Percentiles rank a stretch among this genome's conserved stretches.
Evolutionary conservation across 495 filamentous ascomycete genomes (phyloP).

Genomic region (Schizothecium vesticola): DNA sequence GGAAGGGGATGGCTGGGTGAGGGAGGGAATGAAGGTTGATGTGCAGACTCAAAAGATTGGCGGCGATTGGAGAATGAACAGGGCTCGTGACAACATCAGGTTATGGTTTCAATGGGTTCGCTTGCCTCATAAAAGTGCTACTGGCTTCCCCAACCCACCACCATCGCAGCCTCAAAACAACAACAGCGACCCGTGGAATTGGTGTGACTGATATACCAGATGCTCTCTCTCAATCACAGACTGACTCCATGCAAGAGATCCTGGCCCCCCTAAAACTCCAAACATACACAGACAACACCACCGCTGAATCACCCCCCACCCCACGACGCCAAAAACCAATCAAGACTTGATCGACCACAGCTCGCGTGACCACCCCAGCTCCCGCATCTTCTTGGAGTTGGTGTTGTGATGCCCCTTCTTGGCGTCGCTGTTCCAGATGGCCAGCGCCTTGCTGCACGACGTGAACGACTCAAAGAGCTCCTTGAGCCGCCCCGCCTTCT

Average conservation of each 20-base stretch:
- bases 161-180: neutral
- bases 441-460: constrained; percentile 64
- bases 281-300: neutral
- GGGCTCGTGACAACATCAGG: neutral
- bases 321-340: neutral
- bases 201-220: neutral
- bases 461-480: constrained; percentile 75
- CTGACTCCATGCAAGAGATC: neutral
- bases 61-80: neutral
- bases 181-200: neutral
- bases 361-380: constrained; percentile 48
- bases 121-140: neutral
- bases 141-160: neutral
- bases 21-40: constrained; percentile 2
- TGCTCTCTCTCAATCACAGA: neutral
- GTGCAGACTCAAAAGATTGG: neutral
- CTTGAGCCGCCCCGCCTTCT: constrained; percentile 61
- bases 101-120: neutral
- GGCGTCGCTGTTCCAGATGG: constrained; percentile 51
- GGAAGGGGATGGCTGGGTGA: neutral
- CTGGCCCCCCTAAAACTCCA: neutral
- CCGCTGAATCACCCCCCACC: neutral
- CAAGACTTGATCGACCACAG: constrained; percentile 45
- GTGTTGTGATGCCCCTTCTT: constrained; percentile 37
- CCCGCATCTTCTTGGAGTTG: constrained; percentile 47